A percentile compares a stretch with the other conserved stretches of the same genome.
phyloP scores from a whole-genome alignment of 176 grass and related monocot species.

The Alloteropsis semialata region DNA sequence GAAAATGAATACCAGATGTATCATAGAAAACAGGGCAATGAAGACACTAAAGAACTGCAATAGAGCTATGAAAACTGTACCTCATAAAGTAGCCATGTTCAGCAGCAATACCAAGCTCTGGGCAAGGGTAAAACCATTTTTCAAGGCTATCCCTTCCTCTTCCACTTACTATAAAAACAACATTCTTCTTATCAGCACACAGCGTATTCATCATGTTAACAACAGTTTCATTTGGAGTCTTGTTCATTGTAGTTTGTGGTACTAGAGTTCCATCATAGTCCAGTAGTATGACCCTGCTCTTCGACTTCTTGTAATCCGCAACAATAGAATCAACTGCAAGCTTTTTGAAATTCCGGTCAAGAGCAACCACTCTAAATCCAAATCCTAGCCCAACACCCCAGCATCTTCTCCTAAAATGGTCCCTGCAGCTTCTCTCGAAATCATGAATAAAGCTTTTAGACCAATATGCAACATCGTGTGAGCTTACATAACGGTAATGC shows the following conservation, averaged over 20 bases:
- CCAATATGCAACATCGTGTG: slow-evolving; percentile 51
- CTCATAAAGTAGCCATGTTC: slow-evolving; percentile 75
- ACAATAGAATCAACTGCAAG: slow-evolving; percentile 52
- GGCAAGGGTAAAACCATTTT: slow-evolving; percentile 51
- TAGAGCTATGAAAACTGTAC: slow-evolving; percentile 17
- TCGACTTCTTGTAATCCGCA: slow-evolving; percentile 48
- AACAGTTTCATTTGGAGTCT: slow-evolving; percentile 39
- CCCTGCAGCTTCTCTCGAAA: slow-evolving; percentile 42
- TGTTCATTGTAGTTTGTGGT: slow-evolving; percentile 42
- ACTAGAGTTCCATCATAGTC: slow-evolving; percentile 55
- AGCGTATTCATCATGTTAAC: slow-evolving; percentile 51
- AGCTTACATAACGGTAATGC: slow-evolving; percentile 42
- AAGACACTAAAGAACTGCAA: slow-evolving; percentile 5
- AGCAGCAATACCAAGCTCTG: slow-evolving; percentile 61
- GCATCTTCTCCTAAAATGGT: slow-evolving; percentile 57
- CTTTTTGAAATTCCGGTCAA: slow-evolving; percentile 54
- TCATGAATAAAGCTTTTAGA: slow-evolving; percentile 49
- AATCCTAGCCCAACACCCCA: slow-evolving; percentile 50
- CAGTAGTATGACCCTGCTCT: slow-evolving; percentile 49
- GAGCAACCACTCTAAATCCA: slow-evolving; percentile 59
- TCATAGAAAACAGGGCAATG: not conserved
- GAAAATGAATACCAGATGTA: not conserved
- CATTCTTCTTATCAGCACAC: slow-evolving; percentile 42
- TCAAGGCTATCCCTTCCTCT: slow-evolving; percentile 51
- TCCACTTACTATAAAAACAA: slow-evolving; percentile 56